A percentile compares a stretch with the other conserved stretches of the same genome.
Evolutionary conservation across 2,329 filamentous ascomycete genomes (phyloP).

Genomic region (Aquanectria penicillioides): DNA sequence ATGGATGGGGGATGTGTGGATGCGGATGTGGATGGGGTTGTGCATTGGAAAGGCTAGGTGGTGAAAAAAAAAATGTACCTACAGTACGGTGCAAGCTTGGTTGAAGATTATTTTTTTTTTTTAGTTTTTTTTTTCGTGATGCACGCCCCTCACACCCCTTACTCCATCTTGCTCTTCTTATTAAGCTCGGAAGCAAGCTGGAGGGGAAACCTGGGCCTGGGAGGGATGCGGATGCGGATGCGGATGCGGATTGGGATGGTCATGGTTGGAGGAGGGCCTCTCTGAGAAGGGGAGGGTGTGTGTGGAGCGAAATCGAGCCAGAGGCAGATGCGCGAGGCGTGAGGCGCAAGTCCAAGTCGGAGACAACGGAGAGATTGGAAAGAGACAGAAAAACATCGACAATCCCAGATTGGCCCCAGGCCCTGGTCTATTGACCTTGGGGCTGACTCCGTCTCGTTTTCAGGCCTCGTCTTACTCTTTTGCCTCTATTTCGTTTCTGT

Average conservation of each 20-base stretch:
- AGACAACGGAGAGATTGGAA: slow-evolving; percentile 4
- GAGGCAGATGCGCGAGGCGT: too few species aligned
- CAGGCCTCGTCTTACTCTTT: slow-evolving; percentile 1
- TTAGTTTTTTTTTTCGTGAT: slow-evolving; percentile 7
- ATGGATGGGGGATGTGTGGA: too few species aligned
- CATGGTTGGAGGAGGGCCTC: slow-evolving; percentile 11
- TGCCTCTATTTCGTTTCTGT: slow-evolving; percentile 5
- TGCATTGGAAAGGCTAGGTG: slow-evolving; percentile 4
- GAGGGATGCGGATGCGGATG: slow-evolving; percentile 16
- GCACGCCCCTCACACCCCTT: slow-evolving; percentile 19
- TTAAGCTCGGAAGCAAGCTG: slow-evolving; percentile 18
- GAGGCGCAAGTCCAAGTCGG: slow-evolving; percentile 5
- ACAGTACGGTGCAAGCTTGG: background rate
- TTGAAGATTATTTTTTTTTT: slow-evolving; percentile 2
- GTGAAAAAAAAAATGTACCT: slow-evolving; percentile 6
- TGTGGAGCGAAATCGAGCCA: background rate
- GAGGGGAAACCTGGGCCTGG: background rate
- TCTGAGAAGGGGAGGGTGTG: slow-evolving; percentile 12
- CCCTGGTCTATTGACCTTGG: too few species aligned
- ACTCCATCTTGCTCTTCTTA: slow-evolving; percentile 10
- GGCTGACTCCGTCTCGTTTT: too few species aligned
- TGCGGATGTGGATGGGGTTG: slow-evolving; percentile 20
- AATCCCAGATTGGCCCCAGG: slow-evolving; percentile 18
- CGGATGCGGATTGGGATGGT: background rate
- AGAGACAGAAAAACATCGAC: background rate